Base-by-base conservation (phyloP, 2,329 filamentous ascomycete genomes). In the Cercospora zeae-maydis region DNA sequence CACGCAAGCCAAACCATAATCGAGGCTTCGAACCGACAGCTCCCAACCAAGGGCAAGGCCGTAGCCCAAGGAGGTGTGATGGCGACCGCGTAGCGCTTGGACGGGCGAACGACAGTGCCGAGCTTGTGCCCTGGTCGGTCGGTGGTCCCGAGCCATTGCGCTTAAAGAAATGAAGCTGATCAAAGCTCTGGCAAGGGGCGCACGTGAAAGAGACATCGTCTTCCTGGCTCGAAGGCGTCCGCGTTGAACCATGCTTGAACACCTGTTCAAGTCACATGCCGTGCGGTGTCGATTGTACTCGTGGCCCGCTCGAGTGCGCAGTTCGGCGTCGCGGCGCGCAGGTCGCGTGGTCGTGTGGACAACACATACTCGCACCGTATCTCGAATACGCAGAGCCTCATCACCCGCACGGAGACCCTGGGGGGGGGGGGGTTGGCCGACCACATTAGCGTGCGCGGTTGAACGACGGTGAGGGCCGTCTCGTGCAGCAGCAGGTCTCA, bases 151-250 rank as follows among this genome's bases (percentile, higher is more conserved):
- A 64, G 61, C 63, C 64, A 59, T 54, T 64, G 64, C 65, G 65
- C 66, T 63, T 64, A 59, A 61, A 59, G 66, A 71, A 71, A 72
- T 72, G 67, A 71, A 63, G 64, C 42, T 69, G 70, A 63, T 65
- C 67, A 36, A 63, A 68, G 70, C 69, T 52, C 54, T 13, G 33
- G 61, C 66, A 62, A 67, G 66, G 66, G 66, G 59, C 51, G 57
- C 60, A 62, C 63, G 65, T 61, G 56, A 54, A 54, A 42, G 55
- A 49, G 42, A 52, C 53, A 24, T 57, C n/a, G 57, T 45, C 39
- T 45, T 45, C 39, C 39, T 45, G 39, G 39, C 39, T 27, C 10
- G 19, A 45, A 45, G 39, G 39, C 21, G 16, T 19, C 16, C 37
- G n/a, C 21, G 37, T 42, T 19, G 21, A 11, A 42, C 21, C 16